Evolutionary conservation across 2,329 filamentous ascomycete genomes (phyloP), one percentile per base, ranked within the genome.

Genomic region (Colletotrichum coccodes): DNA sequence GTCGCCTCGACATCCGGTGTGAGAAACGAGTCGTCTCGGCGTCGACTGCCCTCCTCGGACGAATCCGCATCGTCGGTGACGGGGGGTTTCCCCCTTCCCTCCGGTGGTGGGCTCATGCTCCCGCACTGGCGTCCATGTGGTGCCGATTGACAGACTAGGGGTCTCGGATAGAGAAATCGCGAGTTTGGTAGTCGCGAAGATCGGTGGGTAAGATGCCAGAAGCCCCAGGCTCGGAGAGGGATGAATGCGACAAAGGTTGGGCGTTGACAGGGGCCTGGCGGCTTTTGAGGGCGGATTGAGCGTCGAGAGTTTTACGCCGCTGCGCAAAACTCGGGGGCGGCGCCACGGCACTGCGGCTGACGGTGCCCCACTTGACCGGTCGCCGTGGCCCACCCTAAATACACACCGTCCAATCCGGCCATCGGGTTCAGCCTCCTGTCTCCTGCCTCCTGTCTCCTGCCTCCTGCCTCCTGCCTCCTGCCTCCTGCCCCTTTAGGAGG

Each of bases 261-360:
- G 30, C 21, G 46, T 21, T 6, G 44, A 53, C 7, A n/a, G 23
- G 44, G 53, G 32, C 18, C 36, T 11, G 28, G 30, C 53, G 28
- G 32, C 38, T 58, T 60, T 56, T 49, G 26, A 50, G 16, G 49
- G 32, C 18, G 47, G 34, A 49, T 49, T 56, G 61, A 53, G 42
- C 14, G 21, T 52, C 34, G 23, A 21, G 60, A 32, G 61, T 65
- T 68, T 54, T 68, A 14, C 65, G 65, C 65, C 21, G 54, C 61
- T 54, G 54, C 65, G 65, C 50, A 68, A 49, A 68, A 68, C 54
- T 65, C 54, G 54, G 40, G 46, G 63, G 32, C 21, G 36, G 60
- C 38, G n/a, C n/a, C n/a, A n/a, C n/a, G n/a, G 47, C 52, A 47
- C 23, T 53, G 50, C 60, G 60, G 49, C 23, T 57, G 28, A 46